A percentile compares a stretch with the other conserved stretches of the same genome.
phyloP scores from a whole-genome alignment of 2,329 filamentous ascomycete genomes.

The Monilinia fructigena region DNA sequence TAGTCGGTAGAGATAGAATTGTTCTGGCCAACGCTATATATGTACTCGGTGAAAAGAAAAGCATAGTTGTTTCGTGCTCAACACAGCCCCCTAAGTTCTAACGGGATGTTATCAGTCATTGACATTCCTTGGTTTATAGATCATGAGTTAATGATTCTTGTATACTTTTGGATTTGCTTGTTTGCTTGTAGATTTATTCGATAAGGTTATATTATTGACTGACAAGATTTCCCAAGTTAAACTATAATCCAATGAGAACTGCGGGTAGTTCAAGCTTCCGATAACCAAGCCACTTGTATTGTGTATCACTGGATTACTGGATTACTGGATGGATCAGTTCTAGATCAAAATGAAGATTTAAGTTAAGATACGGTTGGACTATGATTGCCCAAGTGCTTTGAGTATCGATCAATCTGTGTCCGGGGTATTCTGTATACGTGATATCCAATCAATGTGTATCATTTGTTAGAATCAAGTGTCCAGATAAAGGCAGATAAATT shows the following conservation, averaged over 20 bases:
- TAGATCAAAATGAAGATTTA: neutral
- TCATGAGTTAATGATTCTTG: no score
- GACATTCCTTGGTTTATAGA: no score
- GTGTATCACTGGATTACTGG: no score
- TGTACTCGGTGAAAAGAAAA: neutral
- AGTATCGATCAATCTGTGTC: neutral
- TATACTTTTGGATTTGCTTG: neutral
- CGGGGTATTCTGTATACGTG: neutral
- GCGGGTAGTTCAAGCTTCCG: no score
- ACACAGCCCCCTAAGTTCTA: conserved; percentile 1
- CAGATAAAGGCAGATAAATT: neutral
- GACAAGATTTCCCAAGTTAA: no score
- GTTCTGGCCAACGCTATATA: neutral
- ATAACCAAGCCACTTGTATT: no score
- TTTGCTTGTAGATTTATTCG: neutral
- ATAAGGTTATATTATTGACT: no score
- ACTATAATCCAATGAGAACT: no score
- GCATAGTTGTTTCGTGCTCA: neutral
- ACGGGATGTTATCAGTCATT: neutral
- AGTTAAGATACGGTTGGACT: neutral
- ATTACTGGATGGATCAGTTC: no score
- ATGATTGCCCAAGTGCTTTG: neutral
- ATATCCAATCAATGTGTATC: neutral
- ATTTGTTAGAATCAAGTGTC: neutral
- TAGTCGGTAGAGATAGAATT: neutral